phyloP scores from a whole-genome alignment of 2,329 filamentous ascomycete genomes.

The Talaromyces rugulosus region DNA sequence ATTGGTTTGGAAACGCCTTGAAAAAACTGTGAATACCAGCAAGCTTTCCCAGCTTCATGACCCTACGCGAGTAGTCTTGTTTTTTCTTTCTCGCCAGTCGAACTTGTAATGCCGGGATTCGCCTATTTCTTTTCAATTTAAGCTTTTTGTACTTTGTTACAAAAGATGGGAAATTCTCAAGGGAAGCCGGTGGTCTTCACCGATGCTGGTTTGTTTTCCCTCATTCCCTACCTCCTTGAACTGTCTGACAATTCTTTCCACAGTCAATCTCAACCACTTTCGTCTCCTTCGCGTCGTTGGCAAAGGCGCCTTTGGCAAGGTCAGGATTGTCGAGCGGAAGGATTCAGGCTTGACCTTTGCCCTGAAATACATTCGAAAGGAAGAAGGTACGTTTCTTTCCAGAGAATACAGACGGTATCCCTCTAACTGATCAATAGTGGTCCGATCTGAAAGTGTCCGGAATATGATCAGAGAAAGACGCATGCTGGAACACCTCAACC shows the following conservation, averaged over 20 bases:
- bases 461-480: constrained; percentile 96
- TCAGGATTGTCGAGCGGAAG: constrained; percentile 96
- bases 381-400: constrained; percentile 67
- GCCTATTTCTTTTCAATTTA: background rate
- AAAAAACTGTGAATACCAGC: background rate
- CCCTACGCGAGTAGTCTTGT: background rate
- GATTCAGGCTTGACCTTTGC: constrained; percentile 92
- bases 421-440: constrained; percentile 57
- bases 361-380: constrained; percentile 96
- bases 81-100: background rate
- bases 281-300: constrained; percentile 91
- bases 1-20: background rate
- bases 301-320: constrained; percentile 97
- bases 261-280: constrained; percentile 97
- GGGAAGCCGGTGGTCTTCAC: constrained; percentile 89
- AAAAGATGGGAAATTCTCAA: constrained; percentile 84
- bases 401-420: constrained; percentile 22
- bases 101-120: background rate
- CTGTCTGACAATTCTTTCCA: constrained; percentile 19
- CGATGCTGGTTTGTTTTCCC: constrained; percentile 73
- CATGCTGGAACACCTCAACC: constrained; percentile 97
- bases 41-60: background rate
- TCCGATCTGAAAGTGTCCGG: constrained; percentile 93
- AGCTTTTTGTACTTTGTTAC: constrained; percentile 1
- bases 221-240: constrained; percentile 12